Conservation (phyloP, 2,329 filamentous ascomycete genomes). For the Leptographium galeiforme region DNA sequence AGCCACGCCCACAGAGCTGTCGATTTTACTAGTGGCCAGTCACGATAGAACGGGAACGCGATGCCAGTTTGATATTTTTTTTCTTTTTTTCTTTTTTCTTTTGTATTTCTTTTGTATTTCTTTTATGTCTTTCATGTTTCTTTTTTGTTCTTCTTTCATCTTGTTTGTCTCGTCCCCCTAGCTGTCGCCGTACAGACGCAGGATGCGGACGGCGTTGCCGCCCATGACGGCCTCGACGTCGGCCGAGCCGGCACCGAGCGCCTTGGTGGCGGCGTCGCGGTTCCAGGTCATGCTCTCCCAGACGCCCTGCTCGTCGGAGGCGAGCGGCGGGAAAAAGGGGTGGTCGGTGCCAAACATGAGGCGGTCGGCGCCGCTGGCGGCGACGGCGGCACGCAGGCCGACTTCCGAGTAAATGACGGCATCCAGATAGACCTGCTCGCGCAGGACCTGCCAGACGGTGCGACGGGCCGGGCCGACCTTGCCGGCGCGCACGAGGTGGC, state of each 20-base stretch:
- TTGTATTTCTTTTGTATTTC: too few species aligned
- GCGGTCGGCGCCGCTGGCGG: conserved; percentile 49
- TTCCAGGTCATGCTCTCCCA: conserved; percentile 55
- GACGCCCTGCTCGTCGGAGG: conserved; percentile 40
- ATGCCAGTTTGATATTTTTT: too few species aligned
- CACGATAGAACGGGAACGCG: too few species aligned
- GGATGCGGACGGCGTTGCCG: conserved; percentile 12
- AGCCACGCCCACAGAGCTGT: too few species aligned
- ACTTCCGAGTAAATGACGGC: conserved; percentile 73
- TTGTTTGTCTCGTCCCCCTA: background rate
- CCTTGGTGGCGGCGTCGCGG: conserved; percentile 29
- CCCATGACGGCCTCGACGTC: conserved; percentile 11
- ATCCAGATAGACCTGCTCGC: conserved; percentile 73
- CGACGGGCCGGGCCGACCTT: conserved; percentile 32
- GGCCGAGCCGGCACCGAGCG: conserved; percentile 8
- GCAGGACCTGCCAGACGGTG: conserved; percentile 42
- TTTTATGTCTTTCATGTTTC: background rate
- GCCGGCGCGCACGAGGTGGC: conserved; percentile 53
- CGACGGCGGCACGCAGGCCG: conserved; percentile 56
- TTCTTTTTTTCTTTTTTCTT: background rate
- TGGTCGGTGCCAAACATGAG: conserved; percentile 75
- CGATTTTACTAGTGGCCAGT: too few species aligned
- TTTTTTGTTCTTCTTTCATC: background rate
- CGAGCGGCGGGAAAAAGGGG: conserved; percentile 69
- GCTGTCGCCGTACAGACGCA: conserved; percentile 7